These are phyloP conservation scores for Platismatia glauca DNA, from an alignment of 495 filamentous ascomycete genomes.

Conservation along the genomic window DNA sequence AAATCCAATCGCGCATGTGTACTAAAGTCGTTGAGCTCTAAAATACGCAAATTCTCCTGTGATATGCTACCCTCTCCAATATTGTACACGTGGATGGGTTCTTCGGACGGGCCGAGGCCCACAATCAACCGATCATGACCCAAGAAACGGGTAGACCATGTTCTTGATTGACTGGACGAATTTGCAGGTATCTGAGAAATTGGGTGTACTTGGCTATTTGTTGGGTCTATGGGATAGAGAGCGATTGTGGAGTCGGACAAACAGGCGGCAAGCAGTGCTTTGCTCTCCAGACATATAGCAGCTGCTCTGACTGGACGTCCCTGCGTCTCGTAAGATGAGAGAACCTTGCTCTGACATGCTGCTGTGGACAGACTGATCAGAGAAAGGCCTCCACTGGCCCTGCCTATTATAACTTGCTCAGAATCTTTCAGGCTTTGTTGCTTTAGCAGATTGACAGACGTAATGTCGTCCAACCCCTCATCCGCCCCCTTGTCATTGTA, in stretches of 20 bases:
- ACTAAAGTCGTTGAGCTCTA: not conserved
- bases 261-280: conserved; percentile 36
- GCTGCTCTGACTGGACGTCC: conserved; percentile 21
- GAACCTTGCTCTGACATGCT: conserved; percentile 13
- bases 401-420: conserved; percentile 36
- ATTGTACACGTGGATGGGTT: conserved; percentile 43
- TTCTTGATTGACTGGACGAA: conserved; percentile 25
- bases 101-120: conserved; percentile 37
- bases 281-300: conserved; percentile 17
- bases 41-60: not conserved
- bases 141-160: conserved; percentile 44
- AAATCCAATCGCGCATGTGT: not conserved
- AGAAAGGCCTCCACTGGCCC: conserved; percentile 37
- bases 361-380: conserved; percentile 25
- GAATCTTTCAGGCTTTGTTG: conserved; percentile 29
- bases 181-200: conserved; percentile 33
- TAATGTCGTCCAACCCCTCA: conserved; percentile 58
- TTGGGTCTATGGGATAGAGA: conserved; percentile 37
- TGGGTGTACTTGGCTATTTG: conserved; percentile 29
- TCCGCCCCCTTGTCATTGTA: conserved; percentile 43
- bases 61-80: conserved; percentile 36
- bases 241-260: conserved; percentile 36
- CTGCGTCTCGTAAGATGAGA: conserved; percentile 21
- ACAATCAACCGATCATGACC: conserved; percentile 41
- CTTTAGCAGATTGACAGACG: conserved; percentile 44